These are phyloP conservation scores for Przewalskia tangutica DNA, from an alignment of 257 asterid species.

Conservation along the genomic window DNA sequence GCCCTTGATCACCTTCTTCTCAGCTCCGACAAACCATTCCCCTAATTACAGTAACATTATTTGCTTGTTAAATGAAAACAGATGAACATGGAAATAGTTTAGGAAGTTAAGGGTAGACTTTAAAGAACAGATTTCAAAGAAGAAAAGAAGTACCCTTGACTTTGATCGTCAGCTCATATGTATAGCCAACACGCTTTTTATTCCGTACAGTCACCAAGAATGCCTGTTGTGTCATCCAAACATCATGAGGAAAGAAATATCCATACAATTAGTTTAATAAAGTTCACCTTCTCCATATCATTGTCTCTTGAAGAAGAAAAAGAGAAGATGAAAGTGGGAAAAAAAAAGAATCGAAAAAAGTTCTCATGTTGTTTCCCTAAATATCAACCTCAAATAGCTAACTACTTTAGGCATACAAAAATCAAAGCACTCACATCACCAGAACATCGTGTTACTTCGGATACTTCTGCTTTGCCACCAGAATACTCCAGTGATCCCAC, in stretches of 20 bases:
- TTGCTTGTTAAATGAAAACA: background rate
- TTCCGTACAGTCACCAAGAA: conserved; percentile 80
- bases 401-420: background rate
- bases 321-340: background rate
- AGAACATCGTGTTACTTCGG: conserved; percentile 71
- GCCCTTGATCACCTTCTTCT: conserved; percentile 62
- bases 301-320: background rate
- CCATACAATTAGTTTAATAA: background rate
- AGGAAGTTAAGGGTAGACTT: background rate
- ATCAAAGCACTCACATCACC: conserved; percentile 73
- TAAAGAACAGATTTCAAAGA: background rate
- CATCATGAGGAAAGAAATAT: background rate
- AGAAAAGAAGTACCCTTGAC: conserved; percentile 50
- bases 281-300: background rate
- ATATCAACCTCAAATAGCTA: background rate
- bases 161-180: conserved; percentile 62
- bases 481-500: conserved; percentile 55
- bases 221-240: conserved; percentile 40
- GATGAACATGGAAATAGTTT: background rate
- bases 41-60: conserved; percentile 27
- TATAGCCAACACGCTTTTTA: conserved; percentile 92
- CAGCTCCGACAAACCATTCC: conserved; percentile 73
- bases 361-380: background rate
- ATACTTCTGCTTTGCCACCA: conserved; percentile 66
- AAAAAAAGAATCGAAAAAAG: background rate